Conservation (phyloP, 2,329 filamentous ascomycete genomes). For the Verticillium isaacii region DNA sequence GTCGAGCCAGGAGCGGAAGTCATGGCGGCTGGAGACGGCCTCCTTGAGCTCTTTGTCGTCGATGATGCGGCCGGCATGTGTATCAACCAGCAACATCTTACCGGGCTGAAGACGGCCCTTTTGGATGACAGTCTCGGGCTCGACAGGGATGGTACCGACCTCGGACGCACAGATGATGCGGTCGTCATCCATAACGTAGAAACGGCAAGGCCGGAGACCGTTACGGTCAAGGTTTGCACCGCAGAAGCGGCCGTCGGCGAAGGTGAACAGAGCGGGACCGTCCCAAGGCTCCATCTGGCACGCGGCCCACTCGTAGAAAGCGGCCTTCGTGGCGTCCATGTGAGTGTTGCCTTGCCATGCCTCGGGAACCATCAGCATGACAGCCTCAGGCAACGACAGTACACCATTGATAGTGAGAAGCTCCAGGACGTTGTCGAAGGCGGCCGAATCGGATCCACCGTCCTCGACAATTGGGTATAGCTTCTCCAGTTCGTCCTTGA, state of each 20-base stretch:
- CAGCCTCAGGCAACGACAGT: slow-evolving; percentile 87
- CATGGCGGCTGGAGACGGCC: slow-evolving; percentile 77
- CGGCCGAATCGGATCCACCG: slow-evolving; percentile 92
- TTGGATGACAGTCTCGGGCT: slow-evolving; percentile 83
- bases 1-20: slow-evolving; percentile 87
- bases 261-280: slow-evolving; percentile 92
- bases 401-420: slow-evolving; percentile 93
- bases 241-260: slow-evolving; percentile 93
- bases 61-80: slow-evolving; percentile 82
- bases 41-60: slow-evolving; percentile 90
- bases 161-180: slow-evolving; percentile 96
- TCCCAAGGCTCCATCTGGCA: slow-evolving; percentile 99
- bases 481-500: slow-evolving; percentile 84
- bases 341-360: slow-evolving; percentile 91
- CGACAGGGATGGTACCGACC: slow-evolving; percentile 87
- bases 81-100: slow-evolving; percentile 94
- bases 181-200: slow-evolving; percentile 95
- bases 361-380: slow-evolving; percentile 98
- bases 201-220: slow-evolving; percentile 89
- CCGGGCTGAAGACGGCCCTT: slow-evolving; percentile 93
- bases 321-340: slow-evolving; percentile 93
- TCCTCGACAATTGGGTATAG: slow-evolving; percentile 96
- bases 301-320: slow-evolving; percentile 97
- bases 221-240: slow-evolving; percentile 96
- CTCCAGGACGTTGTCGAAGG: slow-evolving; percentile 95